Evolutionary conservation across 2,329 filamentous ascomycete genomes (phyloP).

Genomic region (Monosporascus sp.): DNA sequence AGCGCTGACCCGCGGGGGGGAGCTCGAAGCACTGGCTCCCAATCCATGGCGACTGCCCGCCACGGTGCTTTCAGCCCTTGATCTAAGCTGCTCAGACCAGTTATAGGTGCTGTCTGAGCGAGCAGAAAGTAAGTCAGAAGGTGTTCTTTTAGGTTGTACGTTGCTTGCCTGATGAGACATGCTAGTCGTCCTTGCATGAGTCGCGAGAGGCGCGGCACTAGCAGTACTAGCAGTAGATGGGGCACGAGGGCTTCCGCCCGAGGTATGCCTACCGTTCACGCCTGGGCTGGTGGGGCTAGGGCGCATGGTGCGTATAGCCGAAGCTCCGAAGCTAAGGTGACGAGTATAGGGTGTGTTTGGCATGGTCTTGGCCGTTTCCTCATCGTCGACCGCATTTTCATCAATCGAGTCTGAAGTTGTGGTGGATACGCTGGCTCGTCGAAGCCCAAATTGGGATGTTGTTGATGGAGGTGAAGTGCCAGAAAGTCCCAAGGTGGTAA

Average conservation of each 20-base stretch:
- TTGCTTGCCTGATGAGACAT: conserved; percentile 51
- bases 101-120: conserved; percentile 89
- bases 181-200: conserved; percentile 28
- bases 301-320: conserved; percentile 68
- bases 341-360: conserved; percentile 72
- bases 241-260: conserved; percentile 18
- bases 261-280: conserved; percentile 51
- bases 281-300: conserved; percentile 54
- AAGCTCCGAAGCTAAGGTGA: conserved; percentile 84
- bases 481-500: conserved; percentile 69
- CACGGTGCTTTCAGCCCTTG: conserved; percentile 77
- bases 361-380: conserved; percentile 52
- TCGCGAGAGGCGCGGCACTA: conserved; percentile 26
- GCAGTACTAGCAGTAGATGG: conserved; percentile 30
- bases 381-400: conserved; percentile 69
- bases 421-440: conserved; percentile 66
- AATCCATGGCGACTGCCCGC: conserved; percentile 52
- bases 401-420: conserved; percentile 59
- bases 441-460: conserved; percentile 44
- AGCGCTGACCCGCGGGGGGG: conserved; percentile 35
- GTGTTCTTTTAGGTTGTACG: conserved; percentile 49
- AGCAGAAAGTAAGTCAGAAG: conserved; percentile 60
- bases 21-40: conserved; percentile 36
- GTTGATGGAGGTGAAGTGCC: conserved; percentile 58
- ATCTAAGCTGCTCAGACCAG: conserved; percentile 93